Base-by-base conservation (phyloP, 2,329 filamentous ascomycete species). In the Exophiala oligosperma region DNA sequence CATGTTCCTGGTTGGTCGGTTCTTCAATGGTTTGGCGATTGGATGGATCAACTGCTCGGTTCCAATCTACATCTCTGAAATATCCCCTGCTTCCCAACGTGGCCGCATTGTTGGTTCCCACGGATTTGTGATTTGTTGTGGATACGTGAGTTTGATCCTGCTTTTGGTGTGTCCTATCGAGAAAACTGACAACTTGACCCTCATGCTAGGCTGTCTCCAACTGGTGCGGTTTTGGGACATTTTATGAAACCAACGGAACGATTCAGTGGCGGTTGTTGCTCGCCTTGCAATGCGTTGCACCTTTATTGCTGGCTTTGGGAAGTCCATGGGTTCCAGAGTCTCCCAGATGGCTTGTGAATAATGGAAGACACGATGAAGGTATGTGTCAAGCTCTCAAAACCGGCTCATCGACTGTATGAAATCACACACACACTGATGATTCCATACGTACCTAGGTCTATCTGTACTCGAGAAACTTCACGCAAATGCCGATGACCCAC, bases 341-440 rank as follows among this genome's bases (percentile, higher is more conserved):
- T 7, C 76, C 76, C 12, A 70, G 76, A 44, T 77, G 74, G 74
- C 70, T 77, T 9, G 60, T 79, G 17, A 17, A 17, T 17, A 17
- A 17, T 17, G 17, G 17, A 17, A 17, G 17, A 17, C 17, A 17
- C 17, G 17, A 17, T 17, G 17, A 17, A 17, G 17, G 17, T 17
- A 17, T 17, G 17, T 17, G 17, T 17, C 17, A 17, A 17, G 17
- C 17, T 17, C 17, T 17, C 17, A 17, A 17, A 17, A 17, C 17
- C 17, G 17, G 17, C 17, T 17, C 17, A 17, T 17, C 17, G 17
- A 17, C 17, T 17, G 17, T 17, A 17, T 17, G 17, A 17, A 17
- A 17, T 17, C 17, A 17, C 17, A 17, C 17, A 17, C 17, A 17
- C 17, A 17, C 17, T 17, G 17, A 17, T 17, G 17, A 17, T 17